Evolutionary conservation across 495 filamentous ascomycete species (phyloP).

Genomic region (Penicillium steckii): DNA sequence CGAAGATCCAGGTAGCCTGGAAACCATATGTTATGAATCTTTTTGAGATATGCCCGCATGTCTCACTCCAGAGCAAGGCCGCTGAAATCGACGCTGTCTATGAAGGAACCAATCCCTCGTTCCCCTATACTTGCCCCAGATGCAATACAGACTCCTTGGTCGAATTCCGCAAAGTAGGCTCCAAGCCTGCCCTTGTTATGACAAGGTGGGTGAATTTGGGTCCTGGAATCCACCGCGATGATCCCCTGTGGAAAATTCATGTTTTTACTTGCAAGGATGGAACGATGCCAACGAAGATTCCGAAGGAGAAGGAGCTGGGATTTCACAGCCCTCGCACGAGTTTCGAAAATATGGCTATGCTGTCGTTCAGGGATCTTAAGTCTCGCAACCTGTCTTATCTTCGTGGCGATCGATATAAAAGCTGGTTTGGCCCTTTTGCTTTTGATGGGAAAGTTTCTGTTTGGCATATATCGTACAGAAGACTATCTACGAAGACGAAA

Average conservation of each 20-base stretch:
- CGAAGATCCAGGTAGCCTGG: not conserved
- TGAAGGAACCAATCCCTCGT: not conserved
- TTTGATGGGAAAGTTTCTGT: no score
- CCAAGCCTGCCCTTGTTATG: conserved; percentile 3
- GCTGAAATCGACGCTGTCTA: not conserved
- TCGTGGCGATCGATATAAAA: not conserved
- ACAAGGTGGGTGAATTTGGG: conserved; percentile 9
- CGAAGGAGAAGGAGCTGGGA: no score
- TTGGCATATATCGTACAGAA: no score
- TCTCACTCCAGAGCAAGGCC: not conserved
- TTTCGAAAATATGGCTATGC: conserved; percentile 1
- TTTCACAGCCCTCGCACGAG: not conserved
- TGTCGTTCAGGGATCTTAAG: not conserved
- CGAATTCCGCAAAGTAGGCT: not conserved
- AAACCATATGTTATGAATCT: not conserved
- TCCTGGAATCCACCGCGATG: not conserved
- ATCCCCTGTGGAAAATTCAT: conserved; percentile 1
- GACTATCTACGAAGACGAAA: no score
- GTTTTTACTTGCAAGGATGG: not conserved
- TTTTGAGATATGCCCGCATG: not conserved
- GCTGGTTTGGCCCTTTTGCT: no score
- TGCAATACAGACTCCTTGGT: conserved; percentile 1
- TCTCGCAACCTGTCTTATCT: conserved; percentile 8
- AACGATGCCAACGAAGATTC: not conserved
- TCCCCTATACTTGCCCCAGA: not conserved